Percentiles rank a stretch among this genome's conserved stretches.
These are phyloP conservation scores for Teratosphaeria zuluensis DNA, from an alignment of 2,329 filamentous ascomycete genomes.

Conservation along the genomic window DNA sequence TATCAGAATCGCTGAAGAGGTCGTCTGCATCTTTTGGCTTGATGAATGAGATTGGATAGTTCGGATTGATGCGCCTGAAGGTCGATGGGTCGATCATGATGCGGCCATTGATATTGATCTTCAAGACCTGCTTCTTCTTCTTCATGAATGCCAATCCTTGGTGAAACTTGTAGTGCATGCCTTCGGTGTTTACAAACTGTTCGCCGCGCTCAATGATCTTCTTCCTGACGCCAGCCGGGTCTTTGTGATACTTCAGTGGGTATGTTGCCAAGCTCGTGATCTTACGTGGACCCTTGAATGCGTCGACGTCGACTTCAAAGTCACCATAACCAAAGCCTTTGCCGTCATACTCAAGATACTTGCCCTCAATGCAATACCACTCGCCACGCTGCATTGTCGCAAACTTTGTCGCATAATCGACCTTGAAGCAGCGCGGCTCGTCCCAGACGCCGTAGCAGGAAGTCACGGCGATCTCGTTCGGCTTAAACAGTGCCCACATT, in stretches of 20 bases:
- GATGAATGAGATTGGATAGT: conserved; percentile 68
- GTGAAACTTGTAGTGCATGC: conserved; percentile 73
- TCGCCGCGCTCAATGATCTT: conserved; percentile 71
- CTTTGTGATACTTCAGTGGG: conserved; percentile 70
- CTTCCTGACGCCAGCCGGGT: conserved; percentile 53
- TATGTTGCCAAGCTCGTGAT: conserved; percentile 71
- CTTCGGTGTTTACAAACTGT: conserved; percentile 71
- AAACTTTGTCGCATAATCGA: conserved; percentile 65
- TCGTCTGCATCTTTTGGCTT: conserved; percentile 55
- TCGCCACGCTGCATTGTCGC: conserved; percentile 59
- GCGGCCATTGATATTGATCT: conserved; percentile 76
- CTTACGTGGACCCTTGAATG: conserved; percentile 72
- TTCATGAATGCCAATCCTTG: conserved; percentile 80
- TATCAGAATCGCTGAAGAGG: conserved; percentile 42
- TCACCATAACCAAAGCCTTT: conserved; percentile 72
- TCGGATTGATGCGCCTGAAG: conserved; percentile 76
- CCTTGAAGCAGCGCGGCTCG: conserved; percentile 72
- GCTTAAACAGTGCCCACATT: conserved; percentile 82
- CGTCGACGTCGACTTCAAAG: conserved; percentile 57
- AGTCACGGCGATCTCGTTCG: conserved; percentile 67
- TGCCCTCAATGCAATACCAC: conserved; percentile 67
- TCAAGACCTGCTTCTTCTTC: conserved; percentile 63
- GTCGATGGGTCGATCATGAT: conserved; percentile 81
- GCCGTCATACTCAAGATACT: conserved; percentile 80
- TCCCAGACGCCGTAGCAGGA: conserved; percentile 67